phyloP scores from a whole-genome alignment of 1,284 basidiomycete species.

The Ustilago trichophora region DNA sequence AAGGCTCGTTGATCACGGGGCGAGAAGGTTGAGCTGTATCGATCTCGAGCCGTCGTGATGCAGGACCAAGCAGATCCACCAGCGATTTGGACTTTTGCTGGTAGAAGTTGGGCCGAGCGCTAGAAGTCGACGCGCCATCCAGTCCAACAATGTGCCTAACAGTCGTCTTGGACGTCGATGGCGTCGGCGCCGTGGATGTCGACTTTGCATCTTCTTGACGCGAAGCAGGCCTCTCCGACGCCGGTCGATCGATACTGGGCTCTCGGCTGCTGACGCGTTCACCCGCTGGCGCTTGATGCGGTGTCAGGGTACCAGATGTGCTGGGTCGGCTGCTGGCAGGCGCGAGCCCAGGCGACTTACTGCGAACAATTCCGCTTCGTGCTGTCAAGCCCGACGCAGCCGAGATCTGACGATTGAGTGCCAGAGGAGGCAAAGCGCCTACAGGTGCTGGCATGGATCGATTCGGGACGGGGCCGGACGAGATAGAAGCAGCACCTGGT shows the following conservation, averaged over 20 bases:
- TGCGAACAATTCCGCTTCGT: conserved; percentile 7
- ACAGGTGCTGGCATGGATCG: conserved; percentile 39
- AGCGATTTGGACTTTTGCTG: conserved; percentile 59
- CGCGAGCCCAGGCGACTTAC: conserved; percentile 25
- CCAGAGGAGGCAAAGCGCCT: conserved; percentile 28
- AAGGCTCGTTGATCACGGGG: conserved; percentile 12
- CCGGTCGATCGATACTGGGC: conserved; percentile 36
- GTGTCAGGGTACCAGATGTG: conserved; percentile 30
- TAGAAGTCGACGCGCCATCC: conserved; percentile 2
- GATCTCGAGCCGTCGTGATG: conserved; percentile 90
- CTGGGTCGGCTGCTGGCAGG: conserved; percentile 24
- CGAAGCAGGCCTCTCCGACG: conserved; percentile 16
- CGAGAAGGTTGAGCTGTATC: conserved; percentile 69
- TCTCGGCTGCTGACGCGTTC: conserved; percentile 21
- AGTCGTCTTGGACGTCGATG: neutral
- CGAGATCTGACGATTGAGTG: conserved; percentile 35
- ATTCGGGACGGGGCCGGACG: conserved; percentile 36
- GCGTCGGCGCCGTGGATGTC: too few species aligned
- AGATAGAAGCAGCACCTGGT: conserved; percentile 17
- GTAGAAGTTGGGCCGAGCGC: conserved; percentile 49
- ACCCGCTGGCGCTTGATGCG: conserved; percentile 11
- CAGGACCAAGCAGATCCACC: conserved; percentile 48
- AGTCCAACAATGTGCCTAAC: conserved; percentile 10
- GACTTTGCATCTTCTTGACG: conserved; percentile 1
- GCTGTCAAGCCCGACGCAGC: conserved; percentile 6